Percentiles rank a stretch among this genome's conserved stretches.
phyloP scores from a whole-genome alignment of 108 stramenopile genomes.

The Pseudonitzschia pungens region DNA sequence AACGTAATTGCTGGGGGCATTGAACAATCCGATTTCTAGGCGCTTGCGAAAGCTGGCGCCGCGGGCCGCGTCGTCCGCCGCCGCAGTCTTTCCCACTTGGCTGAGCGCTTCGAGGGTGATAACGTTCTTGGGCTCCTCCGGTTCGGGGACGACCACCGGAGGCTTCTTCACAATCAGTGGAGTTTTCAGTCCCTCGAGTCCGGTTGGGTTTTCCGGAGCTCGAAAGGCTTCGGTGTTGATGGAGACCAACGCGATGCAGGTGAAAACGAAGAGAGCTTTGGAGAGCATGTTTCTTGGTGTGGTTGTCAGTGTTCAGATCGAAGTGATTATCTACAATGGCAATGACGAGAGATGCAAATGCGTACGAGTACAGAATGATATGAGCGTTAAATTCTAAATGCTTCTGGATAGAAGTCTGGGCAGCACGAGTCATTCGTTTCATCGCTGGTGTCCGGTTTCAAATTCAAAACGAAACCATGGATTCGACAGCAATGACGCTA shows the following conservation, averaged over 20 bases:
- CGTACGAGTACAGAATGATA: too few relatives aligned
- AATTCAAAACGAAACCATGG: too few relatives aligned
- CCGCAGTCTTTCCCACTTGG: neutral
- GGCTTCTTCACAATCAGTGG: neutral
- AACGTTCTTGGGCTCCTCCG: neutral
- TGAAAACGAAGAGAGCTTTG: neutral
- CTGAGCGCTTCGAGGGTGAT: neutral
- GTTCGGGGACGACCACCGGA: neutral
- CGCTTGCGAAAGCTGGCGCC: conserved; percentile 16
- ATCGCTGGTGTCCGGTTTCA: too few relatives aligned
- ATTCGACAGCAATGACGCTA: too few relatives aligned
- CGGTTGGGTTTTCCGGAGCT: conserved; percentile 19
- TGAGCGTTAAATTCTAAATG: too few relatives aligned
- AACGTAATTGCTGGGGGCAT: conserved; percentile 21
- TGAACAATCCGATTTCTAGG: conserved; percentile 2
- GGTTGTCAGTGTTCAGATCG: too few relatives aligned
- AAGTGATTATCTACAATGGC: too few relatives aligned
- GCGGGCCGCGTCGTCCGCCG: conserved; percentile 1
- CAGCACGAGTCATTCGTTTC: too few relatives aligned
- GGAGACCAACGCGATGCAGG: neutral
- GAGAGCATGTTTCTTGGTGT: neutral
- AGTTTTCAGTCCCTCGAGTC: conserved; percentile 2
- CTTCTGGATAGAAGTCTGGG: too few relatives aligned
- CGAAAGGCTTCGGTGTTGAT: conserved; percentile 10
- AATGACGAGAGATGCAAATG: too few relatives aligned